phyloP scores from a whole-genome alignment of 768 basidiomycete species.

The Lactarius deliciosus region DNA sequence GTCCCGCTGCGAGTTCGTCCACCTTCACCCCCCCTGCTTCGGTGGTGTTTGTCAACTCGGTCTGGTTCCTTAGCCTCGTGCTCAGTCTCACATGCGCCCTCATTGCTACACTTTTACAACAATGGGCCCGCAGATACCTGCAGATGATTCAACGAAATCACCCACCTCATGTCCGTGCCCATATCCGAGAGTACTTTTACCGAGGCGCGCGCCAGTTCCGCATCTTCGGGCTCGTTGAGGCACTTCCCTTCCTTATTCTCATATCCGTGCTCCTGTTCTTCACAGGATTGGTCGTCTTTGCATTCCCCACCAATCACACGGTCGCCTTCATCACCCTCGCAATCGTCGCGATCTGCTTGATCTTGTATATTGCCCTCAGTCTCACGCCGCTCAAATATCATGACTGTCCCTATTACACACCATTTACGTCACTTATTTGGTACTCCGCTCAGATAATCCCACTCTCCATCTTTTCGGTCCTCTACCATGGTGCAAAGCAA shows the following conservation, averaged over 20 bases:
- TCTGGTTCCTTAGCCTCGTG: too few species aligned
- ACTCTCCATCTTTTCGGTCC: too few species aligned
- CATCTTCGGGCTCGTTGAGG: conserved; percentile 42
- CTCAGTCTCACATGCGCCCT: too few species aligned
- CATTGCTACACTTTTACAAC: too few species aligned
- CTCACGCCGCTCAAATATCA: background rate
- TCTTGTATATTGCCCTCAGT: background rate
- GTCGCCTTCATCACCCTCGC: background rate
- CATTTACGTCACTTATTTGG: conserved; percentile 4
- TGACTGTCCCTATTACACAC: conserved; percentile 2
- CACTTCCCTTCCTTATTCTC: conserved; percentile 32
- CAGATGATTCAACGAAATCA: too few species aligned
- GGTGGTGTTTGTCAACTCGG: too few species aligned
- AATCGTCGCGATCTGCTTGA: background rate
- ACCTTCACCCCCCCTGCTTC: too few species aligned
- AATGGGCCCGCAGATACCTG: too few species aligned
- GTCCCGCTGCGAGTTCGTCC: too few species aligned
- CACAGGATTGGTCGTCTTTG: conserved; percentile 6
- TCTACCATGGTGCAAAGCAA: too few species aligned
- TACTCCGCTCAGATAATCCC: background rate
- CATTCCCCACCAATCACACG: conserved; percentile 1
- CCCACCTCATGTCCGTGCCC: background rate
- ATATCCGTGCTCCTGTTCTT: background rate
- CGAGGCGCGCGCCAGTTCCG: conserved; percentile 41
- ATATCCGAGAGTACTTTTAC: conserved; percentile 33